A percentile compares a stretch with the other conserved stretches of the same genome.
phyloP scores from a whole-genome alignment of 495 filamentous ascomycete species.

The Aspergillus ellipticus region DNA sequence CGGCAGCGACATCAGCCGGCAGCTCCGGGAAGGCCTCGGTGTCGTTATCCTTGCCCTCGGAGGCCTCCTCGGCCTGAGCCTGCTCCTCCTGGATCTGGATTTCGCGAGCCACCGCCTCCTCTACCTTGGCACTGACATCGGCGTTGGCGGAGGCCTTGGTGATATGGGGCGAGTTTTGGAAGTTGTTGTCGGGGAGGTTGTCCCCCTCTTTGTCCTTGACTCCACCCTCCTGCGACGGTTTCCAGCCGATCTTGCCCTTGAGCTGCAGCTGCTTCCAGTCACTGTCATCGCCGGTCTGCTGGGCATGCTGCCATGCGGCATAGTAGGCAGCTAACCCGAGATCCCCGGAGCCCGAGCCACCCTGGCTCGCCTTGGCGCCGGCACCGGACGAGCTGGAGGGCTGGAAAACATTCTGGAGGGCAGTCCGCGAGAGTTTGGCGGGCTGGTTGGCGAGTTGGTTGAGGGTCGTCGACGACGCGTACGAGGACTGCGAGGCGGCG shows the following conservation, averaged over 20 bases:
- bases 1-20: slow-evolving; percentile 27
- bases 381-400: slow-evolving; percentile 43
- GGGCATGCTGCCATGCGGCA: slow-evolving; percentile 77
- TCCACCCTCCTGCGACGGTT: slow-evolving; percentile 56
- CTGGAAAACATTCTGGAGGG: slow-evolving; percentile 75
- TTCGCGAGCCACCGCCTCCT: slow-evolving; percentile 63
- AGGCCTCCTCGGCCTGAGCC: slow-evolving; percentile 40
- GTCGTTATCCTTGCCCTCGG: slow-evolving; percentile 29
- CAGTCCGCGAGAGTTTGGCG: slow-evolving; percentile 57
- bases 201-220: slow-evolving; percentile 35
- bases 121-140: slow-evolving; percentile 55
- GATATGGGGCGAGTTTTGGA: slow-evolving; percentile 43
- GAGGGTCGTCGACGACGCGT: slow-evolving; percentile 68
- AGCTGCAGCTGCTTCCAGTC: slow-evolving; percentile 93
- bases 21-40: slow-evolving; percentile 32
- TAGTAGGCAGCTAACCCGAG: slow-evolving; percentile 79
- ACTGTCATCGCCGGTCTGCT: slow-evolving; percentile 65
- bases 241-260: slow-evolving; percentile 81
- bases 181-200: slow-evolving; percentile 16
- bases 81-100: slow-evolving; percentile 50
- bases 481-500: slow-evolving; percentile 86
- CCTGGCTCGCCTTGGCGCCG: slow-evolving; percentile 44
- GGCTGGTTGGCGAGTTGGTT: slow-evolving; percentile 49
- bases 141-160: slow-evolving; percentile 54
- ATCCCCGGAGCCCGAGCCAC: slow-evolving; percentile 42